Evolutionary conservation across 2,329 filamentous ascomycete species (phyloP).

Genomic region (Ophiocordyceps polyrhachis-furcata): DNA sequence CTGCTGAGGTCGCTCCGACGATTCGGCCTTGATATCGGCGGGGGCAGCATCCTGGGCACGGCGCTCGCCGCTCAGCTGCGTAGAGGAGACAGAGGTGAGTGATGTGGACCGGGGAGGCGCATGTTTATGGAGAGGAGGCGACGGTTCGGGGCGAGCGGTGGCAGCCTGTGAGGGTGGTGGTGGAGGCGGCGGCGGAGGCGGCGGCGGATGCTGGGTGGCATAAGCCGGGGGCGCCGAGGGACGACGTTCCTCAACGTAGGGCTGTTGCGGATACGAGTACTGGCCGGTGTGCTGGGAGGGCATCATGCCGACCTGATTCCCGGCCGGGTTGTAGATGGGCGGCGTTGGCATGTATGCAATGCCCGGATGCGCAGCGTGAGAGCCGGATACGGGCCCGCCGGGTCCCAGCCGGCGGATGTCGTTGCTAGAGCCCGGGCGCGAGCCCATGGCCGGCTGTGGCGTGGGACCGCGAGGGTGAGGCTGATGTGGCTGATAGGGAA

Average conservation of each 20-base stretch:
- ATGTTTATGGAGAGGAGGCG: slow-evolving; percentile 37
- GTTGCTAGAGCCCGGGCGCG: slow-evolving; percentile 53
- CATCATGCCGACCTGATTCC: slow-evolving; percentile 18
- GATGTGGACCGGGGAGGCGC: slow-evolving; percentile 24
- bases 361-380: slow-evolving; percentile 11
- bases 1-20: slow-evolving; percentile 23
- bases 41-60: slow-evolving; percentile 32
- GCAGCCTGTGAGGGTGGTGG: slow-evolving; percentile 17
- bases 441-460: slow-evolving; percentile 56
- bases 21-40: slow-evolving; percentile 28
- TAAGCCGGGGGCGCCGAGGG: slow-evolving; percentile 53
- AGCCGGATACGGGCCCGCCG: slow-evolving; percentile 43
- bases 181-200: neutral
- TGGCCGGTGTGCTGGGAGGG: slow-evolving; percentile 19
- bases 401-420: slow-evolving; percentile 59
- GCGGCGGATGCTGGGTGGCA: slow-evolving; percentile 33
- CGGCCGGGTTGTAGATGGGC: slow-evolving; percentile 55
- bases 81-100: slow-evolving; percentile 32
- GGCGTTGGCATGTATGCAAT: slow-evolving; percentile 77
- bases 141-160: slow-evolving; percentile 32
- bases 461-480: slow-evolving; percentile 50
- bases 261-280: slow-evolving; percentile 28
- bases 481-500: slow-evolving; percentile 41
- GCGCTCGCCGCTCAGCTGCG: slow-evolving; percentile 12
- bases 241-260: slow-evolving; percentile 60